phyloP scores from a whole-genome alignment of 352 stramenopile genomes.

The Phytophthora lateralis region DNA sequence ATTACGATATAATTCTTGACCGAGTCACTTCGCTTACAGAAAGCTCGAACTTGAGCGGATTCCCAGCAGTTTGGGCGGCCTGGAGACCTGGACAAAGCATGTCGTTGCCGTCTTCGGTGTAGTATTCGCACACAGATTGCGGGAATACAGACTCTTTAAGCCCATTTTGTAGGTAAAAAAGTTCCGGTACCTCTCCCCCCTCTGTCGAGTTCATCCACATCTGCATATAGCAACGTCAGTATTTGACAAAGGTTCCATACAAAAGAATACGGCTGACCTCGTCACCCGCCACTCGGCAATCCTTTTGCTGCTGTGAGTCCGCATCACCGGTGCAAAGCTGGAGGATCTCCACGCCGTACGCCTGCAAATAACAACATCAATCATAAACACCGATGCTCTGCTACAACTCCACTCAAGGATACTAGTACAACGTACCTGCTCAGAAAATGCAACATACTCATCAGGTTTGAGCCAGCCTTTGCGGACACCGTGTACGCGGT shows the following conservation, averaged over 20 bases:
- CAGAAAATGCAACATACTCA: constrained; percentile 80
- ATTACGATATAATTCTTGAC: background rate
- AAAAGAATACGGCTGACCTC: constrained; percentile 29
- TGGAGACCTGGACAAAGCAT: constrained; percentile 70
- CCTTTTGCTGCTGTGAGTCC: constrained; percentile 71
- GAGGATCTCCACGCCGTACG: constrained; percentile 74
- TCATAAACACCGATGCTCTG: background rate
- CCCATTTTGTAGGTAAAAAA: constrained; percentile 83
- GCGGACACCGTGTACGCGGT: constrained; percentile 64
- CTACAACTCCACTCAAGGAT: background rate
- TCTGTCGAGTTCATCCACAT: constrained; percentile 87
- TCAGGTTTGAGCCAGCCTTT: constrained; percentile 73
- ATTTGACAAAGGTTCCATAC: background rate
- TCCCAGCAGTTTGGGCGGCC: constrained; percentile 46
- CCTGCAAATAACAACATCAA: constrained; percentile 29
- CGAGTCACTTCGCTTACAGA: constrained; percentile 36
- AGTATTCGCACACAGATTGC: constrained; percentile 75
- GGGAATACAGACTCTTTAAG: constrained; percentile 78
- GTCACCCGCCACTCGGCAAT: constrained; percentile 72
- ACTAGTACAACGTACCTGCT: constrained; percentile 47
- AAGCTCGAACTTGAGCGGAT: constrained; percentile 73
- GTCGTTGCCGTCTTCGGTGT: constrained; percentile 60
- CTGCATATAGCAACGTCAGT: constrained; percentile 18
- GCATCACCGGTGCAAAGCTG: constrained; percentile 68
- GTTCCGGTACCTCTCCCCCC: constrained; percentile 68